Evolutionary conservation across 768 basidiomycete species (phyloP).

Genomic region (Amanita exitialis): DNA sequence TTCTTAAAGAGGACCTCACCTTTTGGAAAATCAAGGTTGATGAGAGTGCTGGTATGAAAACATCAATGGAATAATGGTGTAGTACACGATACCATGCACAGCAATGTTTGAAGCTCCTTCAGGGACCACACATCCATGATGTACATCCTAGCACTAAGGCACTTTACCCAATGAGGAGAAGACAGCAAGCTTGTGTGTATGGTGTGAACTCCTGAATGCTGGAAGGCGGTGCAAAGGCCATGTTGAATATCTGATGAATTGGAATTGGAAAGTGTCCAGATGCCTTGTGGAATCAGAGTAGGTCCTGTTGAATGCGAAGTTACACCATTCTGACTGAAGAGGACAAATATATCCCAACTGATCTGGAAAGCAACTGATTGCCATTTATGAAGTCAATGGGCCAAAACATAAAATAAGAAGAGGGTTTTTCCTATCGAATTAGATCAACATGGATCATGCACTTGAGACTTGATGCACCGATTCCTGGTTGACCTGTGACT

Average conservation of each 20-base stretch:
- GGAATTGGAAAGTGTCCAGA: constrained; percentile 2
- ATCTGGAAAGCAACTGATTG: constrained; percentile 5
- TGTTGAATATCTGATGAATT: neutral
- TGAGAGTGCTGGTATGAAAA: constrained; percentile 1
- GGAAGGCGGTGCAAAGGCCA: neutral
- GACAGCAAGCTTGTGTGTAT: constrained; percentile 5
- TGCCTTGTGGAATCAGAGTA: no score
- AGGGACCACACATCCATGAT: constrained; percentile 6
- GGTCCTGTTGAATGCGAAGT: neutral
- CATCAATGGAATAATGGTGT: neutral
- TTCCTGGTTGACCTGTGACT: no score
- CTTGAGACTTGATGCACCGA: no score
- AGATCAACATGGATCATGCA: no score
- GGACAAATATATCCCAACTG: neutral
- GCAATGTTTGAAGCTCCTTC: constrained; percentile 1
- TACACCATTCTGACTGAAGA: no score
- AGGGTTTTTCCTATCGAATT: no score
- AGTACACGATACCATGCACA: neutral
- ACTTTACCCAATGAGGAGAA: constrained; percentile 4
- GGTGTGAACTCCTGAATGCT: neutral
- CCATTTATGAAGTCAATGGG: neutral
- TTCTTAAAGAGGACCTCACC: constrained; percentile 6
- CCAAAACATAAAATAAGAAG: no score
- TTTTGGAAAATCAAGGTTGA: neutral
- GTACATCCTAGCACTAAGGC: neutral